phyloP scores from a whole-genome alignment of 2,329 filamentous ascomycete species.

The Alternaria consortialis region DNA sequence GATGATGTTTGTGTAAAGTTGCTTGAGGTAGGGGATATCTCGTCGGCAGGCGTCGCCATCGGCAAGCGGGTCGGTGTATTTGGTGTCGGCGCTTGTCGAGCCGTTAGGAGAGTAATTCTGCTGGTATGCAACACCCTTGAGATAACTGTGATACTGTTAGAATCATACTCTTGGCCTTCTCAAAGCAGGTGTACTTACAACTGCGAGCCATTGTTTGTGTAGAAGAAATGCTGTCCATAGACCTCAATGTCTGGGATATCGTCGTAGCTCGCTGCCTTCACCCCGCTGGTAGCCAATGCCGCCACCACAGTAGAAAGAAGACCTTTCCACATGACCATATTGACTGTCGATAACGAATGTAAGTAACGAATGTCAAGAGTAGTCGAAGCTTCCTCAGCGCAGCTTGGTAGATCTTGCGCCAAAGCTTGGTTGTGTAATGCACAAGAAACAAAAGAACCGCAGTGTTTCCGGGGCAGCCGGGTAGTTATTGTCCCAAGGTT shows the following conservation, averaged over 20 bases:
- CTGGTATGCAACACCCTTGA: conserved; percentile 95
- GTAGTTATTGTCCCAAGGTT: neutral
- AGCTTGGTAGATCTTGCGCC: conserved; percentile 19
- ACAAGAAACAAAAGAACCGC: neutral
- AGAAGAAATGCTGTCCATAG: conserved; percentile 87
- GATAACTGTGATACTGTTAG: conserved; percentile 63
- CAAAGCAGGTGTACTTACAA: conserved; percentile 54
- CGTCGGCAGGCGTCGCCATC: conserved; percentile 76
- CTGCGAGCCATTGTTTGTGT: conserved; percentile 79
- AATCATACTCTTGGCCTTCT: neutral
- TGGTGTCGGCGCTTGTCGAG: conserved; percentile 47
- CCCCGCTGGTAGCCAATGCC: conserved; percentile 22
- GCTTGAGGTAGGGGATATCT: conserved; percentile 81
- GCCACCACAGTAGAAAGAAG: conserved; percentile 25
- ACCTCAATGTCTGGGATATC: conserved; percentile 44
- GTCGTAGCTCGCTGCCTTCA: conserved; percentile 41
- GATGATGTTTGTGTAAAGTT: conserved; percentile 84
- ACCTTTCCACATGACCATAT: conserved; percentile 21
- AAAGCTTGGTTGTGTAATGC: conserved; percentile 18
- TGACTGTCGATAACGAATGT: conserved; percentile 13
- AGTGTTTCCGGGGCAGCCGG: conserved; percentile 12
- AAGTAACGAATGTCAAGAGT: conserved; percentile 10
- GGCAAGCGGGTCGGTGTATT: conserved; percentile 84
- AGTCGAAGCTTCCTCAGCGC: conserved; percentile 18
- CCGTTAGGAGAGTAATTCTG: conserved; percentile 53